Evolutionary conservation across 2,329 filamentous ascomycete species (phyloP), one percentile per base, ranked within the genome.

Genomic region (Trichophyton verrucosum): DNA sequence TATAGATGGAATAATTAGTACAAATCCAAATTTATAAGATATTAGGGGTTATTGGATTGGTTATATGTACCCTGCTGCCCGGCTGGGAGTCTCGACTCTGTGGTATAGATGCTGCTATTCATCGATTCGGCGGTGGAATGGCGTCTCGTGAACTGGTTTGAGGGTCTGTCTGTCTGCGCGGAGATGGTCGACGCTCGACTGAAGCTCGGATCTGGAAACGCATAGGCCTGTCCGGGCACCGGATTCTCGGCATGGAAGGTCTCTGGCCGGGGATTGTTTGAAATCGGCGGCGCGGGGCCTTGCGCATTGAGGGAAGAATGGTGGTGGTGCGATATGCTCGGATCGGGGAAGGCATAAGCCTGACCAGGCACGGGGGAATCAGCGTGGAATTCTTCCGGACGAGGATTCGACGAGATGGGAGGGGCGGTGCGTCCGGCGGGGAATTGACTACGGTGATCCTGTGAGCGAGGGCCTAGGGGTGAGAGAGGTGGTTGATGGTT

Each of bases 261-360:
- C 62, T 78, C 77, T 22, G 75, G 75, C 47, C 74, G 74, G 20
- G 77, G 77, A 65, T 79, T 79, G 22, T 75, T 75, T 17, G 75
- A 74, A 60, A 80, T 80, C 1, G 76, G 74, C 17, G 77, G 77
- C 22, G 61, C 57, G 13, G 60, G 47, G 51, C 74, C 44, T 44
- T 59, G 70, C 20, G 73, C 72, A 13, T 36, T 57, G 1, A 57
- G 17, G 15, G 33, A 27, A 5, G 55, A 42, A n/a, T 36, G 15
- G 22, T 57, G 55, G 17, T 57, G 55, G 17, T 57, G 55, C 3
- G 55, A 36, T 9, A 75, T 70, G 57, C 77, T 76, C 1, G 77
- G 77, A 64, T 80, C 77, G 0, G 77, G 77, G 66, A 80, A 80
- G 22, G 77, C 77, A 64, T 79, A 80, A 2, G 77, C 76, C 64